Percentiles rank a stretch among this genome's conserved stretches.
phyloP scores from a whole-genome alignment of 2,329 filamentous ascomycete genomes.

The Fusarium guadeloupense region DNA sequence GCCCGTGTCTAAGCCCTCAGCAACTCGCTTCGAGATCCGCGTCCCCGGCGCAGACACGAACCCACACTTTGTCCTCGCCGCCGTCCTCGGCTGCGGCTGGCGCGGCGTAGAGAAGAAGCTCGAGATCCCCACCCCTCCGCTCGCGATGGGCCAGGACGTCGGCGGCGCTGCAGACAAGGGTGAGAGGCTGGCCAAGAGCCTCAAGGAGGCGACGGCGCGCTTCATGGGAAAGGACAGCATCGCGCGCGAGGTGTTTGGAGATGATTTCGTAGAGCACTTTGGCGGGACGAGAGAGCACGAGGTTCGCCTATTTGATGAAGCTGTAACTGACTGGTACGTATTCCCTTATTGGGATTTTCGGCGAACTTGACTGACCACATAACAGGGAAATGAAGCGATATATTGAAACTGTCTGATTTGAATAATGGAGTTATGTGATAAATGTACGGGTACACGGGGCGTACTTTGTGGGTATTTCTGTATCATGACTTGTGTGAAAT shows the following conservation, averaged over 20 bases:
- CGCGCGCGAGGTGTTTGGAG: conserved; percentile 91
- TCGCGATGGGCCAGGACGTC: conserved; percentile 86
- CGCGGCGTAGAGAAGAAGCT: conserved; percentile 93
- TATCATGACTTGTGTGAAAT: conserved; percentile 13
- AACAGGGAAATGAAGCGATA: conserved; percentile 79
- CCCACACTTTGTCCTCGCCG: conserved; percentile 84
- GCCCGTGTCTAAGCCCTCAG: conserved; percentile 82
- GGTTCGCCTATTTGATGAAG: conserved; percentile 89
- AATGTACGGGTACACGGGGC: conserved; percentile 20
- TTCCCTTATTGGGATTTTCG: rapidly evolving
- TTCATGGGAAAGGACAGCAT: conserved; percentile 84
- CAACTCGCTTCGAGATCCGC: conserved; percentile 91
- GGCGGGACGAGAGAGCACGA: conserved; percentile 93
- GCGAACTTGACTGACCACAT: conserved; percentile 24
- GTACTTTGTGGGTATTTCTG: conserved; percentile 25
- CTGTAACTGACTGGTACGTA: conserved; percentile 93
- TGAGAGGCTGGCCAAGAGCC: conserved; percentile 79
- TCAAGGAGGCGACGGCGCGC: conserved; percentile 83
- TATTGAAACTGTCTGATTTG: conserved; percentile 72
- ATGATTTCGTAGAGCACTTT: conserved; percentile 96
- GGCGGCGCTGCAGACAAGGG: conserved; percentile 77
- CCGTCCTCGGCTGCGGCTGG: conserved; percentile 89
- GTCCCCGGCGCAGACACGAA: conserved; percentile 96
- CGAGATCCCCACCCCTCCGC: conserved; percentile 80
- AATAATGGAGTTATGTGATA: conserved; percentile 23